phyloP scores from a whole-genome alignment of 768 basidiomycete species.

The Mycena chlorophos region DNA sequence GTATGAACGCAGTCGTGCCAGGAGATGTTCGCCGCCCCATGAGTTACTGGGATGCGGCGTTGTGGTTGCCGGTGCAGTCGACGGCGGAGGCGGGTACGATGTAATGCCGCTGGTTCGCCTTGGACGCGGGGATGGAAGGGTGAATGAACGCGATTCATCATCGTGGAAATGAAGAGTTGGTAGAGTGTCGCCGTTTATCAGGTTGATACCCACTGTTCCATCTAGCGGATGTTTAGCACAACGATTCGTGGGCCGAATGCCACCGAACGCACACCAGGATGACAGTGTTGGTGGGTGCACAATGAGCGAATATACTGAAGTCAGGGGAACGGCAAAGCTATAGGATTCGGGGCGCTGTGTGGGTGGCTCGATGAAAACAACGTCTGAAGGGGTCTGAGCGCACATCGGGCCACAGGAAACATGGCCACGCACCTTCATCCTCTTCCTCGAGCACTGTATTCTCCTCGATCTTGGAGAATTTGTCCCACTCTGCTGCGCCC shows the following conservation, averaged over 20 bases:
- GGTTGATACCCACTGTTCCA: constrained; percentile 86
- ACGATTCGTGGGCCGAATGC: constrained; percentile 25
- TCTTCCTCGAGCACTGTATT: constrained; percentile 58
- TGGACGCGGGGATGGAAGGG: constrained; percentile 45
- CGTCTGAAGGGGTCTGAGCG: constrained; percentile 48
- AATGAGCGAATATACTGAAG: constrained; percentile 85
- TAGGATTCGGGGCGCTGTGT: constrained; percentile 85
- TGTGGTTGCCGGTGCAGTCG: constrained; percentile 34
- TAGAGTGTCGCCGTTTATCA: constrained; percentile 80
- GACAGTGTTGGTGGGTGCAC: constrained; percentile 82
- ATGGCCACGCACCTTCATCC: constrained; percentile 59
- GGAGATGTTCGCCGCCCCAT: constrained; percentile 88
- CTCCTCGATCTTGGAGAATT: constrained; percentile 85
- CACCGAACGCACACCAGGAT: constrained; percentile 66
- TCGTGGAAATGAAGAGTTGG: constrained; percentile 96
- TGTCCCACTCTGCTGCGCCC: constrained; percentile 84
- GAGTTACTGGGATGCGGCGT: constrained; percentile 50
- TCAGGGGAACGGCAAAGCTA: constrained; percentile 91
- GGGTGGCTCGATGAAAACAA: constrained; percentile 83
- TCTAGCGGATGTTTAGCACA: constrained; percentile 44
- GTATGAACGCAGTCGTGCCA: constrained; percentile 73
- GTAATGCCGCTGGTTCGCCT: constrained; percentile 39
- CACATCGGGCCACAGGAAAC: constrained; percentile 6
- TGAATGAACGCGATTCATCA: constrained; percentile 86
- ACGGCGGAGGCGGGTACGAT: constrained; percentile 65